Evolutionary conservation across 179 eudicot species (phyloP).

Genomic region (Corrigiola litoralis): DNA sequence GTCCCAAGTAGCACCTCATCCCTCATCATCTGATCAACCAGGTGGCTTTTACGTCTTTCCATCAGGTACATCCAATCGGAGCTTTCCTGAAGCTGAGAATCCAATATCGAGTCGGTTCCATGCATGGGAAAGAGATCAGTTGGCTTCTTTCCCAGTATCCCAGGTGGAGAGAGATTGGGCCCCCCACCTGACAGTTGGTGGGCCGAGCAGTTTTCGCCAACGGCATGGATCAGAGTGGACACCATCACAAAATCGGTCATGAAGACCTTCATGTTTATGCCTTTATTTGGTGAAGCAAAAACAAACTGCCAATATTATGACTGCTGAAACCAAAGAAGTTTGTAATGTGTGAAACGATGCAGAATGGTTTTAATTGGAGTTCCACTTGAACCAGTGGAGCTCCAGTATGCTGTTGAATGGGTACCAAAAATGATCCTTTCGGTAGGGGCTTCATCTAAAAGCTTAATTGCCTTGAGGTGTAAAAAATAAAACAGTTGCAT

Average conservation of each 20-base stretch:
- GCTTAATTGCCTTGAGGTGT: conserved; percentile 2
- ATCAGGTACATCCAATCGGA: conserved; percentile 50
- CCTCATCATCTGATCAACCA: conserved; percentile 62
- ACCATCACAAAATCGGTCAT: conserved; percentile 59
- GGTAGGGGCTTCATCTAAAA: conserved; percentile 15
- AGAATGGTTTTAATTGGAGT: conserved; percentile 22
- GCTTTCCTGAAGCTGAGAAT: conserved; percentile 51
- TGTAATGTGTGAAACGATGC: conserved; percentile 42
- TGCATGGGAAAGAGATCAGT: conserved; percentile 66
- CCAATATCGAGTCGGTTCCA: conserved; percentile 35
- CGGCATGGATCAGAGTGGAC: conserved; percentile 65
- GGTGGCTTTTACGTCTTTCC: conserved; percentile 59
- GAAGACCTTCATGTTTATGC: conserved; percentile 18
- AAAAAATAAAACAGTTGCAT: conserved; percentile 9
- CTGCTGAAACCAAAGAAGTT: conserved; percentile 18
- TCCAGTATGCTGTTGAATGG: conserved; percentile 14
- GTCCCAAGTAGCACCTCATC: conserved; percentile 39
- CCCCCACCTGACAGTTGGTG: conserved; percentile 38
- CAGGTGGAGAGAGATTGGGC: conserved; percentile 70
- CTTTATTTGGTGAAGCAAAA: conserved; percentile 17
- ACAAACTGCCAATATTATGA: conserved; percentile 17
- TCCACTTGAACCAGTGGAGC: conserved; percentile 9
- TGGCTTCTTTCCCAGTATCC: conserved; percentile 32
- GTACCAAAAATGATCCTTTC: conserved; percentile 13
- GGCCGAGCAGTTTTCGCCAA: conserved; percentile 46